Conservation (phyloP, 495 filamentous ascomycete species). For the Aspergillus heteromorphus region DNA sequence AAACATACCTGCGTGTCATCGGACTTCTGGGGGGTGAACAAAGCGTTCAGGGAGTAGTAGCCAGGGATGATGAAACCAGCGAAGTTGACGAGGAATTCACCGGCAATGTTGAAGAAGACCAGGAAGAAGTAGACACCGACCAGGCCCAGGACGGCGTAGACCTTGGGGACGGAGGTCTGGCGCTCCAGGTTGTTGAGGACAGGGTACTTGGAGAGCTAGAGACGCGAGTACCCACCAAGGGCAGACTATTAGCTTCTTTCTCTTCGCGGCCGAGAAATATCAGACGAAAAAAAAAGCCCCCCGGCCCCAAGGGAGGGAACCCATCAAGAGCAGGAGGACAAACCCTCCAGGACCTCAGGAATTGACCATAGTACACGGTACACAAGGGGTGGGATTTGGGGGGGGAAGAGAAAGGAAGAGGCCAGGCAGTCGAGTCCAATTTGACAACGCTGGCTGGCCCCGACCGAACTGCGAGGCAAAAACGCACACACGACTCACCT, state of each 20-base stretch:
- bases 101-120: constrained; percentile 98
- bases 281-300: not conserved
- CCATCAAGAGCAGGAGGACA: not conserved
- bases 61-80: constrained; percentile 91
- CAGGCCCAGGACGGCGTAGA: constrained; percentile 87
- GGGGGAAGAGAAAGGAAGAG: not conserved
- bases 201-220: constrained; percentile 93
- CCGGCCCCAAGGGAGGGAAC: too few relatives aligned
- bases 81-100: constrained; percentile 92
- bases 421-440: not conserved
- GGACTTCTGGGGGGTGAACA: constrained; percentile 72
- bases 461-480: constrained; percentile 24
- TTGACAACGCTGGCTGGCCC: constrained; percentile 21
- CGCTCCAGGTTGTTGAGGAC: constrained; percentile 93
- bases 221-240: constrained; percentile 18
- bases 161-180: constrained; percentile 91
- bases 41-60: constrained; percentile 89
- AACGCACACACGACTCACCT: constrained; percentile 58
- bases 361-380: not conserved
- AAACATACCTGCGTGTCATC: constrained; percentile 84
- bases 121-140: constrained; percentile 91
- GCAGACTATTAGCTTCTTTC: constrained; percentile 8
- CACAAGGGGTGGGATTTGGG: too few relatives aligned
- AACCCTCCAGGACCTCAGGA: not conserved
- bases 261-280: constrained; percentile 5